phyloP scores from a whole-genome alignment of 108 stramenopile genomes.

The Cyclotella cryptica region DNA sequence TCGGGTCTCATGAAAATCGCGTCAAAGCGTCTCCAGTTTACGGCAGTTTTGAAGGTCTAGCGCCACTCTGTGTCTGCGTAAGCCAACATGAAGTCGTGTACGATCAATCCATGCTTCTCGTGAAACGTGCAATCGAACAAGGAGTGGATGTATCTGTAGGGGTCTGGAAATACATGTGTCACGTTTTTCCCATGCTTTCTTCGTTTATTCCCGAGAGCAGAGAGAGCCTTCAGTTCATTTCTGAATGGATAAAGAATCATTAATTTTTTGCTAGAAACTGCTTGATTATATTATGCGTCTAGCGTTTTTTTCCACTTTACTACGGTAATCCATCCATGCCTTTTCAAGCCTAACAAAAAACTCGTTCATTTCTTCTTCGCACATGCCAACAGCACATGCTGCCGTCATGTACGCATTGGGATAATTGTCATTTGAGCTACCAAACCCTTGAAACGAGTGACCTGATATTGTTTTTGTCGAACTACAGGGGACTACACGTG shows the following conservation, averaged over 20 bases:
- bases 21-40: conserved; percentile 71
- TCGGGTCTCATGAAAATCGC: conserved; percentile 55
- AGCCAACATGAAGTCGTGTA: conserved; percentile 83
- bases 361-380: conserved; percentile 80
- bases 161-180: conserved; percentile 80
- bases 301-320: conserved; percentile 59
- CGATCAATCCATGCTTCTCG: conserved; percentile 72
- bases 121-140: conserved; percentile 57
- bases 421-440: conserved; percentile 74
- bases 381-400: conserved; percentile 92
- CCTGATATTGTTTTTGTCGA: conserved; percentile 73
- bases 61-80: conserved; percentile 78
- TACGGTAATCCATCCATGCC: conserved; percentile 69
- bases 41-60: conserved; percentile 64
- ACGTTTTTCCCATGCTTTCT: conserved; percentile 74
- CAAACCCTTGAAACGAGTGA: conserved; percentile 80
- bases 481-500: conserved; percentile 74
- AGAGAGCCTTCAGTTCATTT: conserved; percentile 69
- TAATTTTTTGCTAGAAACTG: conserved; percentile 9
- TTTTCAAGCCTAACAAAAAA: conserved; percentile 88
- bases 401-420: conserved; percentile 93
- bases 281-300: conserved; percentile 40
- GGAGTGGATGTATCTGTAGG: conserved; percentile 72
- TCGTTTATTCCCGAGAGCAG: conserved; percentile 74
- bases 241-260: conserved; percentile 69